Base-by-base conservation (phyloP, 2,329 filamentous ascomycete species). In the Fusarium mundagurra region DNA sequence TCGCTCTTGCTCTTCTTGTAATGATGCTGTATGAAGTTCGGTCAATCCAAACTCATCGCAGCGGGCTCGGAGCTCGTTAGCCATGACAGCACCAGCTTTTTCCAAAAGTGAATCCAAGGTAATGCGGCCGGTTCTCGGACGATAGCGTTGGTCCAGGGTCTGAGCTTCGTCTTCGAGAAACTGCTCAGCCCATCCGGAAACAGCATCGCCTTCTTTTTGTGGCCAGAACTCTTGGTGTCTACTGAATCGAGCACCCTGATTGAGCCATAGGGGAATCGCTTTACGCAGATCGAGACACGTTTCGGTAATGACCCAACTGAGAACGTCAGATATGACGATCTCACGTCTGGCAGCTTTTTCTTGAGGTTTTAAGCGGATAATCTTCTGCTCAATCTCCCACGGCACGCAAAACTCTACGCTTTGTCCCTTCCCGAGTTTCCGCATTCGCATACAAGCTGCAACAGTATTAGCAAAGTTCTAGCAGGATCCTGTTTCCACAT, bases 1-100 rank as follows among this genome's bases (percentile, higher is more conserved):
- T 1, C 92, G 85, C 77, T 94, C 92, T 72, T 94, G 91, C 67
- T 94, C 92, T 75, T 93, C 91, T 8, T 88, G 82, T 0, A 93
- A 80, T 0, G 81, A 80, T 0, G 61, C 44, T 0, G 36, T 45
- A 12, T 59, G 62, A 14, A 75, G 34, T 3, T 76, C 33, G 3
- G 54, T 65, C 9, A 76, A 16, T 2, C 75, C 74, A n/a, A 77
- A 77, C 8, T 67, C 63, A 0, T 57, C 17, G 17, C 74, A 76
- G 0, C 63, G 67, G 4, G n/a, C 12, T 6, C 57, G 29, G 18
- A 76, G 57, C 6, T n/a, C 29, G 1, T 38, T 18, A 1, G 44
- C 22, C 16, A 50, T 31, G 3, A 43, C 24, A 4, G n/a, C 11
- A 4, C 61, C 27, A 16, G 70, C 44, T 5, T 43, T 13, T 2